phyloP scores from a whole-genome alignment of 257 asterid species.

The Fraxinus cuspidata region DNA sequence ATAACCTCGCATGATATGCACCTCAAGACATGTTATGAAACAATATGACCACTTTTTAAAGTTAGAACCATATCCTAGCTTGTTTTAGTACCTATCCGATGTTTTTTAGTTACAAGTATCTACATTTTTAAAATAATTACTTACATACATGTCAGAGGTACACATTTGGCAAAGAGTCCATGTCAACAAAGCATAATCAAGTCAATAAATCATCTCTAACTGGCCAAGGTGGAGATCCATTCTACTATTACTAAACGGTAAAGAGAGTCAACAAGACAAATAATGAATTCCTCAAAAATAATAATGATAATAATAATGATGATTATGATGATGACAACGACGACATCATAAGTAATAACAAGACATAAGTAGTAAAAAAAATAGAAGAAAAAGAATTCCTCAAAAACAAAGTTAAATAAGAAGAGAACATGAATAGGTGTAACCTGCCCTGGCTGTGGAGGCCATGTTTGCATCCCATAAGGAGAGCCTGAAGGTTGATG shows the following conservation, averaged over 20 bases:
- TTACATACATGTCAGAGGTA: background rate
- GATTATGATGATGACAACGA: too few species aligned
- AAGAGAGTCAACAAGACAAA: background rate
- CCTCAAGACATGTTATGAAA: background rate
- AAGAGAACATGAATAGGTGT: constrained; percentile 8
- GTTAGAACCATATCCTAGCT: background rate
- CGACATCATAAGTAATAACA: background rate
- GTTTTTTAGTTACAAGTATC: background rate
- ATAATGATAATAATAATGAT: background rate
- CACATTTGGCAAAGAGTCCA: background rate
- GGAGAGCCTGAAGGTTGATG: constrained; percentile 67
- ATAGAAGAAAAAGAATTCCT: background rate
- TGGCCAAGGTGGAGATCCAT: background rate
- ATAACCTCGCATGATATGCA: background rate
- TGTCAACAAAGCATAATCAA: background rate
- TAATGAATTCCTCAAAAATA: background rate
- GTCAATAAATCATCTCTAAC: background rate
- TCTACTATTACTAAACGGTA: background rate
- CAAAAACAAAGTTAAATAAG: background rate
- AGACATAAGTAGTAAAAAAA: constrained; percentile 9
- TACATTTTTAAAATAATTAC: background rate
- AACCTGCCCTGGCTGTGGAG: constrained; percentile 80
- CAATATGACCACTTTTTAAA: background rate
- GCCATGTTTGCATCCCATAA: constrained; percentile 78
- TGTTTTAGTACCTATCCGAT: background rate